These are phyloP conservation scores for Leccinum arenicola DNA, from an alignment of 768 basidiomycete genomes.

Conservation along the genomic window DNA sequence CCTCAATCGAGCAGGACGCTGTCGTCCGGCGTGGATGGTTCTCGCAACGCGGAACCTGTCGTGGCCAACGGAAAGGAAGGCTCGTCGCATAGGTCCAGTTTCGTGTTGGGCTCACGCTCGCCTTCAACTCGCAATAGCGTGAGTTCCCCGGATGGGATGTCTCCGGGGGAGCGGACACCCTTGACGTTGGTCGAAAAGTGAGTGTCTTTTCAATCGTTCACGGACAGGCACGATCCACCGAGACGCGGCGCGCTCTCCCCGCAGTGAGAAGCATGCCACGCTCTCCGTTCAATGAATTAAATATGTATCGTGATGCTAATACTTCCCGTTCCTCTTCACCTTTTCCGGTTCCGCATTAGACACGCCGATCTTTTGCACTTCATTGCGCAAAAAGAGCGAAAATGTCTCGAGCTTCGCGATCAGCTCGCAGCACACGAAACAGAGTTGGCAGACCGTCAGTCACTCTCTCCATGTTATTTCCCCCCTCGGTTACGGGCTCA, in stretches of 20 bases:
- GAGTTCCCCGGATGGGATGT: constrained; percentile 9
- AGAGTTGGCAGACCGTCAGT: constrained; percentile 63
- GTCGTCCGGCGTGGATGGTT: constrained; percentile 4
- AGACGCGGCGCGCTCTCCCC: neutral
- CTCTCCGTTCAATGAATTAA: neutral
- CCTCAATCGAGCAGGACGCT: neutral
- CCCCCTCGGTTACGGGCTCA: neutral
- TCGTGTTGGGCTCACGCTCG: constrained; percentile 15
- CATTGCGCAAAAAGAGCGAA: constrained; percentile 85
- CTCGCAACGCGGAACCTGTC: constrained; percentile 2
- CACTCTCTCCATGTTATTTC: neutral
- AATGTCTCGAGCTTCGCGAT: constrained; percentile 76
- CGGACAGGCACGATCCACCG: neutral
- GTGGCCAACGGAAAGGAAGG: constrained; percentile 8
- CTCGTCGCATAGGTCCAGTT: constrained; percentile 20
- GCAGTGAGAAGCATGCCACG: neutral
- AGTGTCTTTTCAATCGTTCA: constrained; percentile 23
- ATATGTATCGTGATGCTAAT: neutral
- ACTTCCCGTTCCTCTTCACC: neutral
- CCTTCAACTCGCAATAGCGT: constrained; percentile 19
- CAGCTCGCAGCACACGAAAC: constrained; percentile 71
- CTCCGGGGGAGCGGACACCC: constrained; percentile 35
- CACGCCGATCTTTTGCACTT: constrained; percentile 79
- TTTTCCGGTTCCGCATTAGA: constrained; percentile 35
- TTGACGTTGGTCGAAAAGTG: constrained; percentile 73